A percentile compares a stretch with the other conserved stretches of the same genome.
Conservation (phyloP, 1,284 basidiomycete species). For the Thecaphora thlaspeos region DNA sequence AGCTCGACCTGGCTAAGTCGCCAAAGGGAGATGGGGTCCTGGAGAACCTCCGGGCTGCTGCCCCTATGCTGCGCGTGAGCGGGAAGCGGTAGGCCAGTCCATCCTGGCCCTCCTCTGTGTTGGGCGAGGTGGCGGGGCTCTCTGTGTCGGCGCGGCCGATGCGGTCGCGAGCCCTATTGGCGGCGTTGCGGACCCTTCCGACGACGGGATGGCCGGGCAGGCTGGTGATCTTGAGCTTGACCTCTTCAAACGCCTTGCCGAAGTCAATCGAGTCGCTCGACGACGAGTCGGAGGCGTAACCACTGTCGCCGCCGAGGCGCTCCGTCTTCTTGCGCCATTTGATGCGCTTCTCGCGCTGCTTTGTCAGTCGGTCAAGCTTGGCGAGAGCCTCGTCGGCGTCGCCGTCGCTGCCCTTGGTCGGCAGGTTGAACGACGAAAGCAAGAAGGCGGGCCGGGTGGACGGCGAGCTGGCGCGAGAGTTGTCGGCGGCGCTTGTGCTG, state of each 20-base stretch:
- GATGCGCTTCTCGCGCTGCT: slow-evolving; percentile 21
- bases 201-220: slow-evolving; percentile 35
- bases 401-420: slow-evolving; percentile 13
- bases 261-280: slow-evolving; percentile 8
- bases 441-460: no score
- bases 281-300: slow-evolving; percentile 17
- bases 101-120: slow-evolving; percentile 9
- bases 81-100: slow-evolving; percentile 14
- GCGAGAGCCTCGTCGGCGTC: slow-evolving; percentile 26
- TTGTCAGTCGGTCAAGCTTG: slow-evolving; percentile 35
- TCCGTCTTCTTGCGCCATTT: slow-evolving; percentile 29
- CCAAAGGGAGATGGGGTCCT: slow-evolving; percentile 17
- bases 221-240: slow-evolving; percentile 37
- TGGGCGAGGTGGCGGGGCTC: slow-evolving; percentile 13
- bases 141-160: slow-evolving; percentile 9
- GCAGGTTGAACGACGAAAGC: background rate
- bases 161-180: slow-evolving; percentile 9
- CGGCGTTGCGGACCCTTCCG: slow-evolving; percentile 16
- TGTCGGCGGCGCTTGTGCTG: background rate
- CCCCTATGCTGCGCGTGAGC: slow-evolving; percentile 6
- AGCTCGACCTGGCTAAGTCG: no score
- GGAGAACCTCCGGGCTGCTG: slow-evolving; percentile 9
- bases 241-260: slow-evolving; percentile 15
- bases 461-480: background rate
- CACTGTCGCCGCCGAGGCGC: slow-evolving; percentile 12